Conservation (phyloP, 768 basidiomycete species). For the Suillus spraguei region DNA sequence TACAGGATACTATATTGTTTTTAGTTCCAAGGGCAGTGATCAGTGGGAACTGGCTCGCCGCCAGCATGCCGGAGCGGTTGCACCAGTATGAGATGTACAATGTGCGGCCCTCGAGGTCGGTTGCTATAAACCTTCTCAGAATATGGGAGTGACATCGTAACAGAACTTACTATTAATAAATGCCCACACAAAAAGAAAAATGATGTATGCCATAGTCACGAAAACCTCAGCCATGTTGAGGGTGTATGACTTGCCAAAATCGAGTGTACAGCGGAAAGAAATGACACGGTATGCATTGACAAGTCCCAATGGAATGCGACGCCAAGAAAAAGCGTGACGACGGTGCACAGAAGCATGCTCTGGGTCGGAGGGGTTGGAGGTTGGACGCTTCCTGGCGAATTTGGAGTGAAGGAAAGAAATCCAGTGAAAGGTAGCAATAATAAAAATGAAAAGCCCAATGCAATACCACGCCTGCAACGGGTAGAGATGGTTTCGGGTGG, state of each 20-base stretch:
- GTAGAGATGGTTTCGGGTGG: constrained; percentile 10
- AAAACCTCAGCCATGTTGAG: constrained; percentile 43
- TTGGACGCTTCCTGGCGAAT: constrained; percentile 5
- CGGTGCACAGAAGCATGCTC: constrained; percentile 7
- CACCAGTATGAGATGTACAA: constrained; percentile 25
- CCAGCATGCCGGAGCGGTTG: constrained; percentile 46
- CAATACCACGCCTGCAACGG: constrained; percentile 18
- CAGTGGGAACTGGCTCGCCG: constrained; percentile 51
- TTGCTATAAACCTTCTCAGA: constrained; percentile 19
- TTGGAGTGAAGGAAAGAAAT: constrained; percentile 18
- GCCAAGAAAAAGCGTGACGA: constrained; percentile 43
- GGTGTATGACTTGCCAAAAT: constrained; percentile 41
- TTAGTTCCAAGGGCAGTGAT: constrained; percentile 60
- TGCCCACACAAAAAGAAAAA: constrained; percentile 42
- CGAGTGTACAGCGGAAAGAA: constrained; percentile 47
- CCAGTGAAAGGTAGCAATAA: constrained; percentile 17
- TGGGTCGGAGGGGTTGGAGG: not conserved
- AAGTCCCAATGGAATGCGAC: constrained; percentile 36
- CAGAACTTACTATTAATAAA: constrained; percentile 46
- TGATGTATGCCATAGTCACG: constrained; percentile 49
- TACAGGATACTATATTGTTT: constrained; percentile 55
- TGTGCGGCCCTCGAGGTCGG: constrained; percentile 19
- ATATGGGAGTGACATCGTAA: not conserved
- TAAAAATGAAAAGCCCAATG: constrained; percentile 17
- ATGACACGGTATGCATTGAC: constrained; percentile 44